Conservation (phyloP, 352 stramenopile genomes). For the Globisporangium middletonii region DNA sequence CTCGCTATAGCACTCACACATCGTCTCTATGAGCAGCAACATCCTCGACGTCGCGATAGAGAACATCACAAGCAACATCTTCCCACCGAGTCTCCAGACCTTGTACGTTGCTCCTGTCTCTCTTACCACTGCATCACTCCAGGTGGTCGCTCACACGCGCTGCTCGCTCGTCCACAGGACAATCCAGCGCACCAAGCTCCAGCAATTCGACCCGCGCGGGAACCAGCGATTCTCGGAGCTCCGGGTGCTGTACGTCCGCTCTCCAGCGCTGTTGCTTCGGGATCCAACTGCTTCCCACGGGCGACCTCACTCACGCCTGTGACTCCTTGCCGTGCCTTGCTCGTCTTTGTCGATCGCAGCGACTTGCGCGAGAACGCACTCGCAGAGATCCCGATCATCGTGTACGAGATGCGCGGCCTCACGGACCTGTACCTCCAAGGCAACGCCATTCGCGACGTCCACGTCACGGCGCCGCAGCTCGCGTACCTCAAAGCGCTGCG, state of each 20-base stretch:
- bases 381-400: slow-evolving; percentile 52
- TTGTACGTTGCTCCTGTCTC: slow-evolving; percentile 26
- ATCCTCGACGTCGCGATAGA: slow-evolving; percentile 57
- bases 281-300: background rate
- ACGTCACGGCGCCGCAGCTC: slow-evolving; percentile 48
- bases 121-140: background rate
- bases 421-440: slow-evolving; percentile 40
- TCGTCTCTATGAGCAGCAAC: slow-evolving; percentile 12
- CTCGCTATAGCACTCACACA: background rate
- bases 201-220: slow-evolving; percentile 54
- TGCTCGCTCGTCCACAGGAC: slow-evolving; percentile 22
- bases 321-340: background rate
- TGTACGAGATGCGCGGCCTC: slow-evolving; percentile 62
- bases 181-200: slow-evolving; percentile 53
- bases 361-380: slow-evolving; percentile 62
- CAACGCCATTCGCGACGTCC: slow-evolving; percentile 46
- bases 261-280: background rate
- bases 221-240: slow-evolving; percentile 34
- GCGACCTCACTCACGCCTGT: background rate
- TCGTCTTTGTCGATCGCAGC: slow-evolving; percentile 17
- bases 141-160: background rate
- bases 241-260: slow-evolving; percentile 41
- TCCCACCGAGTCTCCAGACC: slow-evolving; percentile 43
- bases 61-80: slow-evolving; percentile 62
- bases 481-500: slow-evolving; percentile 45